Evolutionary conservation across 2,329 filamentous ascomycete genomes (phyloP).

Genomic region (Uncinocarpus reesii): DNA sequence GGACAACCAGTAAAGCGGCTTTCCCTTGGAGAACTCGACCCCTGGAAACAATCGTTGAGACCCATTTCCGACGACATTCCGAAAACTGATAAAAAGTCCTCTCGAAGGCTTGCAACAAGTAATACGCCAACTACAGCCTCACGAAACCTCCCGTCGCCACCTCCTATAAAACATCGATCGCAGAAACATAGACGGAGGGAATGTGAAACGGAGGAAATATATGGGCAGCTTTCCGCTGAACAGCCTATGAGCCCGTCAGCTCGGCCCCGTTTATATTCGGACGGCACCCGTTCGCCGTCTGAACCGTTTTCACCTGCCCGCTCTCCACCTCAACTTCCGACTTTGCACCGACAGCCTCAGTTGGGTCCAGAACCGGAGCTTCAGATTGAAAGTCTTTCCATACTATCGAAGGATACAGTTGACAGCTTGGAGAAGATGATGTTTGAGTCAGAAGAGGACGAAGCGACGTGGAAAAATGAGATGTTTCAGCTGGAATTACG

Average conservation of each 20-base stretch:
- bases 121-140: conserved; percentile 23
- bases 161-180: conserved; percentile 32
- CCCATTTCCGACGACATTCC: conserved; percentile 27
- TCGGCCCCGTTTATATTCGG: conserved; percentile 16
- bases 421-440: conserved; percentile 30
- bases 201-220: conserved; percentile 22
- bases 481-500: conserved; percentile 28
- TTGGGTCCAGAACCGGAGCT: background rate
- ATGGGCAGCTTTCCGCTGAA: conserved; percentile 31
- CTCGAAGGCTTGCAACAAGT: conserved; percentile 26
- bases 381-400: conserved; percentile 17
- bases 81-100: conserved; percentile 24
- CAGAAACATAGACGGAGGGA: conserved; percentile 26
- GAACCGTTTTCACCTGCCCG: background rate
- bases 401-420: conserved; percentile 31
- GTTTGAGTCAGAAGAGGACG: conserved; percentile 29
- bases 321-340: background rate
- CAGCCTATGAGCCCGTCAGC: conserved; percentile 27
- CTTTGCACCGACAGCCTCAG: background rate
- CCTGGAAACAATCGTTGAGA: conserved; percentile 28
- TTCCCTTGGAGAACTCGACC: conserved; percentile 31
- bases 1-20: conserved; percentile 33
- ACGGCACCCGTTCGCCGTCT: background rate
- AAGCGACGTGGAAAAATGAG: conserved; percentile 31
- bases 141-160: conserved; percentile 29